Conservation (phyloP, 768 basidiomycete genomes). For the Leccinum sublutescens region DNA sequence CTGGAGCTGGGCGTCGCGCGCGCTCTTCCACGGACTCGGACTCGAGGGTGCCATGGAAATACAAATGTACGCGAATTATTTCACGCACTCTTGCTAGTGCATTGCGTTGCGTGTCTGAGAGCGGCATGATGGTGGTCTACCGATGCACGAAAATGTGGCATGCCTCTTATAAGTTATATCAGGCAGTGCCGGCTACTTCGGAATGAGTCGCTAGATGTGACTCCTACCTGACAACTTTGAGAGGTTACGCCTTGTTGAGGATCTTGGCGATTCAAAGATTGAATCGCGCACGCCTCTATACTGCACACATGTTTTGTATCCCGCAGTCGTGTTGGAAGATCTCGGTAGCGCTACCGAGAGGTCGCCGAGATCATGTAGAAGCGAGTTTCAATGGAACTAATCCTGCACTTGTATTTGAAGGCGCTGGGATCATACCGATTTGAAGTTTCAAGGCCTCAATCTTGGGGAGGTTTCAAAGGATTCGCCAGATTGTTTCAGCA, state of each 20-base stretch:
- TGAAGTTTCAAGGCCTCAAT: background rate
- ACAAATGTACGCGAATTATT: background rate
- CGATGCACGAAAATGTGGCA: background rate
- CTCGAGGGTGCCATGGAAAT: fast-evolving
- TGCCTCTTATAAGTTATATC: background rate
- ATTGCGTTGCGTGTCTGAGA: constrained; percentile 16
- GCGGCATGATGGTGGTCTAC: constrained; percentile 4
- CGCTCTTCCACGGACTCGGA: constrained; percentile 16
- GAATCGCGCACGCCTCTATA: background rate
- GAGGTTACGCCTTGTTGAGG: background rate
- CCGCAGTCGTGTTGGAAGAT: background rate
- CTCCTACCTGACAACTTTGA: background rate
- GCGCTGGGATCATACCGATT: background rate
- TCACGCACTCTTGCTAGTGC: constrained; percentile 5
- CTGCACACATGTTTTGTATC: background rate
- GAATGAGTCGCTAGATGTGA: background rate
- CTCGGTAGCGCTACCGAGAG: background rate
- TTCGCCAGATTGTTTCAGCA: too few species aligned
- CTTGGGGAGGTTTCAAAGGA: background rate
- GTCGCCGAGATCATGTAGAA: background rate
- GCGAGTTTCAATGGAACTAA: background rate
- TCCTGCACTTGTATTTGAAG: background rate
- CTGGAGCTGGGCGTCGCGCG: constrained; percentile 1
- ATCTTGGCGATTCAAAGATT: background rate
- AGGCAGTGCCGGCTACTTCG: background rate